phyloP scores from a whole-genome alignment of 23 red algal species.

The Cyanidioschyzon merolae region DNA sequence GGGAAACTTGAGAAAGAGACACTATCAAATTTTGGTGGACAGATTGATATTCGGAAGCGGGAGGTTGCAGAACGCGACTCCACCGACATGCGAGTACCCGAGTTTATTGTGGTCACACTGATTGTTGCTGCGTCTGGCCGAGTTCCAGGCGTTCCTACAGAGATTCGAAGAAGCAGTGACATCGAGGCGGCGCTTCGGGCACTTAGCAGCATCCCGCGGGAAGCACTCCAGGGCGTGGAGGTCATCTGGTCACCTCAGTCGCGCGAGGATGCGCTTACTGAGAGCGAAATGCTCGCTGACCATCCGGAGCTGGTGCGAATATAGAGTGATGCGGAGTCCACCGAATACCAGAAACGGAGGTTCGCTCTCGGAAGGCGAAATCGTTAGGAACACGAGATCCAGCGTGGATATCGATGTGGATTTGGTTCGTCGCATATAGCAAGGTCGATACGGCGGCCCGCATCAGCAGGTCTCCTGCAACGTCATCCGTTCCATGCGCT shows the following conservation, averaged over 20 bases:
- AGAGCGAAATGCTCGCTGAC: conserved; percentile 53
- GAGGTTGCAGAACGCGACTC: neutral
- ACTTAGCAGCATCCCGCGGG: conserved; percentile 21
- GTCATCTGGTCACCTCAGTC: conserved; percentile 74
- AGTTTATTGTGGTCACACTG: conserved; percentile 68
- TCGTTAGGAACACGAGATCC: too few species aligned
- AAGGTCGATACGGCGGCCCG: too few species aligned
- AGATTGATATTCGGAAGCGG: neutral
- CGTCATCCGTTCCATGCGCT: too few species aligned
- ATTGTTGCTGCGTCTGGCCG: conserved; percentile 42
- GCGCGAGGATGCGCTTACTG: conserved; percentile 33
- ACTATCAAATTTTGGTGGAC: conserved; percentile 42
- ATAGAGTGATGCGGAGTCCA: conserved; percentile 3
- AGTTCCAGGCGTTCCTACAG: conserved; percentile 13
- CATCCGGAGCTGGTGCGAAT: conserved; percentile 60
- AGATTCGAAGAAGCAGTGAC: conserved; percentile 21
- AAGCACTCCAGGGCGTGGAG: conserved; percentile 56
- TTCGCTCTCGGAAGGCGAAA: too few species aligned
- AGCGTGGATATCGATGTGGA: too few species aligned
- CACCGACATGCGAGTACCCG: neutral
- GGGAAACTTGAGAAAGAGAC: conserved; percentile 56
- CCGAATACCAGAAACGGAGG: neutral
- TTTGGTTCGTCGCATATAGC: too few species aligned
- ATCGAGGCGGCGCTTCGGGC: conserved; percentile 29
- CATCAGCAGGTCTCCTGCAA: too few species aligned